Evolutionary conservation across 495 filamentous ascomycete species (phyloP).

Genomic region (Talaromyces liani): DNA sequence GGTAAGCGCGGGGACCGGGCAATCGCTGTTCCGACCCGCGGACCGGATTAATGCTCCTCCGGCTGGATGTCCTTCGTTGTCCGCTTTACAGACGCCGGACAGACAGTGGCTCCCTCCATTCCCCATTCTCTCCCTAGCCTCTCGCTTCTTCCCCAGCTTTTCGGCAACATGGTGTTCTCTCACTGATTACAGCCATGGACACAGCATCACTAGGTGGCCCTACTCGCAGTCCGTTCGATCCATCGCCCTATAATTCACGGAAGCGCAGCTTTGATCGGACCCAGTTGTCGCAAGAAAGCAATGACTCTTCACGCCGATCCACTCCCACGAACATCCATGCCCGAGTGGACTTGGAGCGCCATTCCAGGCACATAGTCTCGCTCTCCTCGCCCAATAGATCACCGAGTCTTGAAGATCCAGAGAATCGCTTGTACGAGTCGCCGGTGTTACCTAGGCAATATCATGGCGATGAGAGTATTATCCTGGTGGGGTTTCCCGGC

Average conservation of each 20-base stretch:
- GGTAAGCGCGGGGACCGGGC: neutral
- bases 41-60: neutral
- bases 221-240: neutral
- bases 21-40: neutral
- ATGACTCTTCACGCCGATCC: neutral
- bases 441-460: slow-evolving; percentile 9
- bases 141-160: neutral
- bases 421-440: neutral
- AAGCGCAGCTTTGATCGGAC: neutral
- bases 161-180: neutral
- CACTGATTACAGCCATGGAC: neutral
- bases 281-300: neutral
- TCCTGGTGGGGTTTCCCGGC: slow-evolving; percentile 62
- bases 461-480: slow-evolving; percentile 46
- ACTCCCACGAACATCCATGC: neutral
- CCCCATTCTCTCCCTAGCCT: neutral
- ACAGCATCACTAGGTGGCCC: neutral
- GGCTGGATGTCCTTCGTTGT: neutral
- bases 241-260: neutral
- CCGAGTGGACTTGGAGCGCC: neutral
- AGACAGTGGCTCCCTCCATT: neutral
- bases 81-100: too few species aligned
- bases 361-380: neutral
- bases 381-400: neutral
- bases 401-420: neutral